Evolutionary conservation across 106 monocot genomes (phyloP).

Genomic region (Acanthochlamys bracteata): DNA sequence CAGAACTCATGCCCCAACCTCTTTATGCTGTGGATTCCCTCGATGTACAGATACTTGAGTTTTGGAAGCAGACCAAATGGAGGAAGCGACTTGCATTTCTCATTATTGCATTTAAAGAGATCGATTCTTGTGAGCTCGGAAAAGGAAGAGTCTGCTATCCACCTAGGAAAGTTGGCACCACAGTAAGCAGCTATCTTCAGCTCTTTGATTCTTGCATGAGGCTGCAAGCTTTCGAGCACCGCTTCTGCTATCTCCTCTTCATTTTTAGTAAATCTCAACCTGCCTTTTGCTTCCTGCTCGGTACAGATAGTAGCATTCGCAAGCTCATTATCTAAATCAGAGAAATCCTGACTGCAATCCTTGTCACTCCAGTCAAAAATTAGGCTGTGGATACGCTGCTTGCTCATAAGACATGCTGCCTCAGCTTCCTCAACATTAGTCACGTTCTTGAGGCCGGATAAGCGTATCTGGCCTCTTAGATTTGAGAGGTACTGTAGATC

Average conservation of each 20-base stretch:
- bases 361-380: background rate
- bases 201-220: background rate
- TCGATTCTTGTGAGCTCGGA: background rate
- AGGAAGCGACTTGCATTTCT: background rate
- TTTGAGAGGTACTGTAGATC: no score
- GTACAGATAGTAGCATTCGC: no score
- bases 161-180: background rate
- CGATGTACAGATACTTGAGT: background rate
- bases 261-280: no score
- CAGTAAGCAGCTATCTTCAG: background rate
- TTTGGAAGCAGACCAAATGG: background rate
- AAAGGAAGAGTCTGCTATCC: background rate
- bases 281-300: no score
- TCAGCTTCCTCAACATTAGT: constrained; percentile 1
- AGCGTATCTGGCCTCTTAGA: no score
- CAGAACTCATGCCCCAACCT: no score
- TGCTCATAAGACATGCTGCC: background rate
- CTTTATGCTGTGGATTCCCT: background rate
- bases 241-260: background rate
- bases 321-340: no score
- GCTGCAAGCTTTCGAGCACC: background rate
- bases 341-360: no score
- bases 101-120: background rate
- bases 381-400: background rate
- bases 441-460: background rate